Evolutionary conservation across 2,329 filamentous ascomycete species (phyloP), one percentile per base, ranked within the genome.

Genomic region (Trichoderma afroharzianum): DNA sequence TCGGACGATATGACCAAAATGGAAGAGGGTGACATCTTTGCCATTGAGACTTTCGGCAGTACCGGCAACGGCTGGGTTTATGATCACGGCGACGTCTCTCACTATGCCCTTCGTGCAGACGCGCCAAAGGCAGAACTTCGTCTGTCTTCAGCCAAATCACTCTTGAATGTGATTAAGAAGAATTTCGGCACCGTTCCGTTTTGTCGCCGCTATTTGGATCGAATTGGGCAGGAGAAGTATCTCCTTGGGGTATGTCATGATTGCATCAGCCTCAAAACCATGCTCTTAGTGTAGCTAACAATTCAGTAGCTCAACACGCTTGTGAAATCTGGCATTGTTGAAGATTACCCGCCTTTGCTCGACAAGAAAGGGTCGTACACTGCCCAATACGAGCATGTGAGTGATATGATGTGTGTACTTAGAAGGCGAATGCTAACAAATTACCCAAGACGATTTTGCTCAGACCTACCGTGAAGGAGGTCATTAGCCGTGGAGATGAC

Each of bases 281-380:
- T 39, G 8, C 5, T 6, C 4, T 15, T 8, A 9, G 8, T 64
- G 8, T 18, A 11, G 26, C 33, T 24, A 50, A 53, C 72, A 74
- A 6, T 18, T 4, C 28, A 12, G 63, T 75, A 93, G 90, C 84
- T 97, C 81, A 96, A 95, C 82, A 94, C 91, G 77, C 86, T 97
- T 43, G 92, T 97, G 53, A 85, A 88, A 28, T 89, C 86, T 62
- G 93, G 93, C 61, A 92, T 97, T 75, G 93, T 97, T 14, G 92
- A 97, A 82, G 88, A 91, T 28, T 97, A 97, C 77, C 92, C 93
- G 4, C 93, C 93, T 14, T 84, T 97, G 73, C 90, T 92, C 72
- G 93, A 97, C 82, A 89, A 93, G 81, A 95, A 95, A 85, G 93
- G 93, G 55, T 95, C 92, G 18, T 96, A 95, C 80, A 94, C 93